Percentiles rank a stretch among this genome's conserved stretches.
phyloP scores from a whole-genome alignment of 352 stramenopile genomes.

The Phytophthora citrophthora region DNA sequence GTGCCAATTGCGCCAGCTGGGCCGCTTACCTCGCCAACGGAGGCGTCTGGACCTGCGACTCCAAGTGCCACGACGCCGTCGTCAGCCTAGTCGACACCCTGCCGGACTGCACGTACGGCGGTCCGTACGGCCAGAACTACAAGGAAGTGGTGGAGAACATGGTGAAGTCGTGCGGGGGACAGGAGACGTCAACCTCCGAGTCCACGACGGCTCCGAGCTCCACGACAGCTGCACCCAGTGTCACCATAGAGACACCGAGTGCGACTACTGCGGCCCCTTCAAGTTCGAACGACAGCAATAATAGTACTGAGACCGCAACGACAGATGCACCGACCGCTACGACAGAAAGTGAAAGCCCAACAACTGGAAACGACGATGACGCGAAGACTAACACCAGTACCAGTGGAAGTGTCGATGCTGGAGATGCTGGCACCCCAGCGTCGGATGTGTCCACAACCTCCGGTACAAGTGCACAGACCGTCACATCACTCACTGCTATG shows the following conservation, averaged over 20 bases:
- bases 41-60: slow-evolving; percentile 19
- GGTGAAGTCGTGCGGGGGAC: background rate
- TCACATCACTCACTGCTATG: background rate
- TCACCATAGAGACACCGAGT: background rate
- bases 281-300: too few species aligned
- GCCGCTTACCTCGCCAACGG: slow-evolving; percentile 16
- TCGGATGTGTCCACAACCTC: slow-evolving; percentile 16
- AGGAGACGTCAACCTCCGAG: background rate
- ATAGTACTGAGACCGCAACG: too few species aligned
- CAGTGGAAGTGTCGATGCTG: background rate
- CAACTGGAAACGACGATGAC: too few species aligned
- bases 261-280: background rate
- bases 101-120: slow-evolving; percentile 14
- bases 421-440: background rate
- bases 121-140: slow-evolving; percentile 23
- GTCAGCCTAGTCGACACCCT: slow-evolving; percentile 12
- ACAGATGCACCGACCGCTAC: too few species aligned
- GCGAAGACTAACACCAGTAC: background rate
- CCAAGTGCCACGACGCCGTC: slow-evolving; percentile 14
- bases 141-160: slow-evolving; percentile 11
- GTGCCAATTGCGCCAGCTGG: slow-evolving; percentile 16
- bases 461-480: background rate
- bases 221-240: background rate
- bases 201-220: background rate
- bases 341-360: too few species aligned